Evolutionary conservation across 176 grass and related monocot species (phyloP), one percentile per base, ranked within the genome.

Genomic region (Tillandsia leiboldiana): DNA sequence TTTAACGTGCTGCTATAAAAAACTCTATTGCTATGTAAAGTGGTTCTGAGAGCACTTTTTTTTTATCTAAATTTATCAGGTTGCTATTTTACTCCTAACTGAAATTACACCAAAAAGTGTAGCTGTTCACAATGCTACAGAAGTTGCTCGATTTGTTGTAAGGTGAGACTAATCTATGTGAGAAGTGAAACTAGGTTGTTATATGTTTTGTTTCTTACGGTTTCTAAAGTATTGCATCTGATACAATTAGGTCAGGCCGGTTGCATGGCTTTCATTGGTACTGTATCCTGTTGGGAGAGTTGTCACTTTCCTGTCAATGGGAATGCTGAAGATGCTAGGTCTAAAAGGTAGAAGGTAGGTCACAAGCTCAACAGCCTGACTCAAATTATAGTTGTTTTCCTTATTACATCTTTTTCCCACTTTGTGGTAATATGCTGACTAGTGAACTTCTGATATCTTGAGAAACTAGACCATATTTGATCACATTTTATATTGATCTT

Each of bases 51-150:
- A 53, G 65, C 9, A 51, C 57, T 27, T 10, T 11, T 11, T 29
- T 24, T 49, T 12, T 13, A 69, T 69, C 12, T 77, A 27, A 50
- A 69, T 50, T 76, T 85, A 80, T 67, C 77, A 96, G 93, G 93
- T 99, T 9, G 84, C 84, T 20, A 51, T 99, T 72, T 88, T 99
- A 56, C 94, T 99, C 57, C 82, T 99, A 63, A 99, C 94, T 63
- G 94, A 99, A 84, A 99, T 99, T 66, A 90, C 94, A 54, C 94
- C 94, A 56, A 99, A 99, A 86, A 99, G 83, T 85, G 78, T 99
- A 72, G 94, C 89, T 67, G 94, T 93, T 10, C 94, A 99, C 76
- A 99, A 88, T 80, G 90, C 90, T 48, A 85, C 86, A 10, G 94
- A 99, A 61, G 94, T 99, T 54, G 86, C 87, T 81, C 90, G 94